Conservation (phyloP, 768 basidiomycete species). For the Gymnopilus junonius region DNA sequence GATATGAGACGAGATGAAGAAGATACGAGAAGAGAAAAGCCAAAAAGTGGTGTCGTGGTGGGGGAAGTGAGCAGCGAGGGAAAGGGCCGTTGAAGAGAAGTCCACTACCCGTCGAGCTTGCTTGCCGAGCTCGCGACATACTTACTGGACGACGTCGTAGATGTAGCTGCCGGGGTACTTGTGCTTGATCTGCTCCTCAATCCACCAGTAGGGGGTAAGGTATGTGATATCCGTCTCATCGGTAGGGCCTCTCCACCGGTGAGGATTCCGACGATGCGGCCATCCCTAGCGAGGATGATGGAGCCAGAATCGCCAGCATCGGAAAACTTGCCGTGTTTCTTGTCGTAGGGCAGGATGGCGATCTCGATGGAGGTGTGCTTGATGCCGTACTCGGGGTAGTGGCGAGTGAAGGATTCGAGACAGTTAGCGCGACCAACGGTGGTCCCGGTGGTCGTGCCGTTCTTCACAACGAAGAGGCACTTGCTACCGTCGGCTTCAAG, state of each 20-base stretch:
- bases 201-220: slow-evolving; percentile 34
- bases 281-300: slow-evolving; percentile 33
- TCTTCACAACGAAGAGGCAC: slow-evolving; percentile 37
- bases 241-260: slow-evolving; percentile 34
- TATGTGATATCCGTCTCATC: slow-evolving; percentile 36
- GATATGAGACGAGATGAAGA: no score
- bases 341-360: slow-evolving; percentile 27
- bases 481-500: slow-evolving; percentile 29
- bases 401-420: slow-evolving; percentile 30
- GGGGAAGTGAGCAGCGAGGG: no score
- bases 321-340: slow-evolving; percentile 33
- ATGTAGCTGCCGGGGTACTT: slow-evolving; percentile 26
- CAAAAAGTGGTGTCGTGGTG: no score
- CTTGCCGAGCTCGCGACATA: no score
- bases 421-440: slow-evolving; percentile 36
- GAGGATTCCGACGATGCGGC: slow-evolving; percentile 37
- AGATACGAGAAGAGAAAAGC: no score
- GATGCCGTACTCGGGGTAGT: slow-evolving; percentile 16
- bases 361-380: slow-evolving; percentile 31
- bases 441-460: slow-evolving; percentile 33
- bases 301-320: slow-evolving; percentile 41
- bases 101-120: no score
- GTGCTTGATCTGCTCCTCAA: slow-evolving; percentile 30
- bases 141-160: no score
- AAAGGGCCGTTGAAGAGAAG: no score